Percentiles rank a stretch among this genome's conserved stretches.
Conservation (phyloP, 352 stramenopile genomes). For the Pythium plurisporium region DNA sequence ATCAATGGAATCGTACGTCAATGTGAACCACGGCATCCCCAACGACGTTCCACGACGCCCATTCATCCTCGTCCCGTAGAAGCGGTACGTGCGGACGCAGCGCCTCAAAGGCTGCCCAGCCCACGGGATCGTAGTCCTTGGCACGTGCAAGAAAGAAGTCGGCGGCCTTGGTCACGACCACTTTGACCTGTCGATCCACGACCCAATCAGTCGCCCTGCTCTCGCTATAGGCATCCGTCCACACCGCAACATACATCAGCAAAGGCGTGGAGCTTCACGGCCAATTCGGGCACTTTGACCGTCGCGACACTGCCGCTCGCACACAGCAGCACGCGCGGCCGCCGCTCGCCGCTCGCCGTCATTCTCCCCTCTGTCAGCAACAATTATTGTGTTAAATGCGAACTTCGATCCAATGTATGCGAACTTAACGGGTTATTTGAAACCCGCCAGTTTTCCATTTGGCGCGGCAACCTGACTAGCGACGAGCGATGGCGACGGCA, state of each 20-base stretch:
- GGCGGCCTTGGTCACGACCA: slow-evolving; percentile 78
- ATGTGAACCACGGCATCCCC: slow-evolving; percentile 87
- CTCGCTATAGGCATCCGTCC: background rate
- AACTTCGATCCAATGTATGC: slow-evolving; percentile 4
- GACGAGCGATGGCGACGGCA: slow-evolving; percentile 2
- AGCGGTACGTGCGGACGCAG: slow-evolving; percentile 33
- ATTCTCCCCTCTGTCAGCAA: background rate
- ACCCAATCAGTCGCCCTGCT: background rate
- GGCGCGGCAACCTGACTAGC: background rate
- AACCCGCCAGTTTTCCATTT: slow-evolving; percentile 3
- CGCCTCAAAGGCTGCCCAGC: slow-evolving; percentile 42
- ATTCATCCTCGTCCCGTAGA: slow-evolving; percentile 78
- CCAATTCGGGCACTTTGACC: slow-evolving; percentile 85
- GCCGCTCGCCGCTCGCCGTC: slow-evolving; percentile 7
- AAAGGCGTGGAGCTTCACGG: slow-evolving; percentile 42
- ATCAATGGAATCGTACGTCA: slow-evolving; percentile 39
- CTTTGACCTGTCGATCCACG: slow-evolving; percentile 42
- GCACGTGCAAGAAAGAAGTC: slow-evolving; percentile 80
- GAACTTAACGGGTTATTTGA: slow-evolving; percentile 16
- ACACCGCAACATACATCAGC: slow-evolving; percentile 41
- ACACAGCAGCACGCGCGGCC: slow-evolving; percentile 63
- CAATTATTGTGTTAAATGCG: background rate
- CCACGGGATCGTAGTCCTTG: slow-evolving; percentile 58
- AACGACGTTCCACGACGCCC: slow-evolving; percentile 69
- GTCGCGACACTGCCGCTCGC: slow-evolving; percentile 84